phyloP scores from a whole-genome alignment of 371 early-diverging fungal species.

The Parasitella parasitica region DNA sequence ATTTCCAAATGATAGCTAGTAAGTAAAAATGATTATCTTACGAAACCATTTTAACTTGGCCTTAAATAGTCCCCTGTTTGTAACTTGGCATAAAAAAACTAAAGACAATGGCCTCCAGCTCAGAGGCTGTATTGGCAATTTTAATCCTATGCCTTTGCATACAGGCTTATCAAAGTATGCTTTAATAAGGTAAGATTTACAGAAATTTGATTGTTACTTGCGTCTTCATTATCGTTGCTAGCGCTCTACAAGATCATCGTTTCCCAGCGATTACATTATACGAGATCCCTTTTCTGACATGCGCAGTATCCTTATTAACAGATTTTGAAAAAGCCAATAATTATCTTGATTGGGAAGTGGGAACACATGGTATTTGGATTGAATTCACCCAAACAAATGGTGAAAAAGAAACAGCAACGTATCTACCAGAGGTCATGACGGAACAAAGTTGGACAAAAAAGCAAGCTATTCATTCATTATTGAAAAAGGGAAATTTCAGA shows the following conservation, averaged over 20 bases:
- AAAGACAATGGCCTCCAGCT: conserved; percentile 48
- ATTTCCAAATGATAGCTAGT: conserved; percentile 58
- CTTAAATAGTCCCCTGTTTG: conserved; percentile 73
- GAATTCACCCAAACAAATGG: conserved; percentile 67
- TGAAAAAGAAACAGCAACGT: conserved; percentile 76
- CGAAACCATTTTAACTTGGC: too few relatives aligned
- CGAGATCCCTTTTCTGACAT: conserved; percentile 69
- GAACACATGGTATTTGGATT: conserved; percentile 91
- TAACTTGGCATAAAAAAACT: conserved; percentile 73
- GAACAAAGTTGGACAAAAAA: conserved; percentile 82
- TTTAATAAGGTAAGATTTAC: conserved; percentile 72
- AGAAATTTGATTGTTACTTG: too few relatives aligned
- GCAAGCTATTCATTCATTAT: conserved; percentile 80
- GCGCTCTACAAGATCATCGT: conserved; percentile 81
- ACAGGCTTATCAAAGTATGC: conserved; percentile 83
- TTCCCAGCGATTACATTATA: conserved; percentile 72
- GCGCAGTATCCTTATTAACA: conserved; percentile 82
- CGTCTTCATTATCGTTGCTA: conserved; percentile 15
- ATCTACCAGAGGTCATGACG: conserved; percentile 81
- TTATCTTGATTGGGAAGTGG: conserved; percentile 90
- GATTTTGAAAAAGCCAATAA: conserved; percentile 78
- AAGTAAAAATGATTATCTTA: conserved; percentile 14
- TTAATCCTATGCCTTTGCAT: conserved; percentile 70
- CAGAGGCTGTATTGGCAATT: conserved; percentile 95
- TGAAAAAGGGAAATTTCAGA: conserved; percentile 82